Evolutionary conservation across 345 rosid species (phyloP).

Genomic region (Toxicodendron radicans): DNA sequence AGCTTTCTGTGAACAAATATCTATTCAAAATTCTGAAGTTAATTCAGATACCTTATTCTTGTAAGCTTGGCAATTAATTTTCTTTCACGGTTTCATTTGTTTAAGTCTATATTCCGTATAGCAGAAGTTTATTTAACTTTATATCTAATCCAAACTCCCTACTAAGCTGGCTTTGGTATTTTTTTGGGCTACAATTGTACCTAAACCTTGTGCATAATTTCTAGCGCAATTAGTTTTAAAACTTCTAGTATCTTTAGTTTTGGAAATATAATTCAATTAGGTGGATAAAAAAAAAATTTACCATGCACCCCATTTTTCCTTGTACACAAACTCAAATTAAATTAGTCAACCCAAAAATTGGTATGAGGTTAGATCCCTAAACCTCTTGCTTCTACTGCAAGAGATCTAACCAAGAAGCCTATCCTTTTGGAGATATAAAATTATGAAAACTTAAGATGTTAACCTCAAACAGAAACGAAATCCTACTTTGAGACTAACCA

Average conservation of each 20-base stretch:
- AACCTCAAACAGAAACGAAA: not conserved
- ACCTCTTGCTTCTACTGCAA: too few relatives aligned
- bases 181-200: not conserved
- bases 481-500: constrained; percentile 1
- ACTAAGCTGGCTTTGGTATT: not conserved
- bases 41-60: not conserved
- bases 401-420: too few relatives aligned
- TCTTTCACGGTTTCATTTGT: not conserved
- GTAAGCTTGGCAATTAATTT: not conserved
- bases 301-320: too few relatives aligned
- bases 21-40: not conserved
- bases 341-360: too few relatives aligned
- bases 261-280: not conserved
- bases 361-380: too few relatives aligned
- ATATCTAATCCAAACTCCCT: not conserved
- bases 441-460: not conserved
- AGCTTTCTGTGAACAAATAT: not conserved
- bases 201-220: not conserved
- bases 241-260: not conserved
- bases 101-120: not conserved
- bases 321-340: too few relatives aligned
- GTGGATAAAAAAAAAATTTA: not conserved
- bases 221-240: not conserved
- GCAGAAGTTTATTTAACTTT: not conserved
- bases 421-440: not conserved